Evolutionary conservation across 139 green algal species (phyloP).

Genomic region (Eudorina sp.): DNA sequence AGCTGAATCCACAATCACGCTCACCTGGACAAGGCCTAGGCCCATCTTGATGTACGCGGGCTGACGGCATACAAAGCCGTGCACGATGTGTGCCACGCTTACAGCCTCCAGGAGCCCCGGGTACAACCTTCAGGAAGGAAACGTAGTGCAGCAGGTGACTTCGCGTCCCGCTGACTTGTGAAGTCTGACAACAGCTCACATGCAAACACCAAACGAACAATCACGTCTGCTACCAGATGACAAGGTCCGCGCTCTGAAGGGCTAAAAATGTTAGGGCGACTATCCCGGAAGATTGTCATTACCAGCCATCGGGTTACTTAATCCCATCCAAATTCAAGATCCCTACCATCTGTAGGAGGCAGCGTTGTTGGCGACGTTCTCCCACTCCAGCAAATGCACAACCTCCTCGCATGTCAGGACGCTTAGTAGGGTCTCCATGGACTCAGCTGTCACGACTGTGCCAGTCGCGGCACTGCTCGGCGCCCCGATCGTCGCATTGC

Average conservation of each 20-base stretch:
- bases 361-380: slow-evolving; percentile 41
- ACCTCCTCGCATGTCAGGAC: slow-evolving; percentile 65
- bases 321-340: too few species aligned
- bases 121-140: slow-evolving; percentile 61
- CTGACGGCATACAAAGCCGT: slow-evolving; percentile 69
- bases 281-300: too few species aligned
- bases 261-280: too few species aligned
- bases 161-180: too few species aligned
- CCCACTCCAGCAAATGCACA: slow-evolving; percentile 73
- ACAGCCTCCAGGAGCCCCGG: slow-evolving; percentile 67
- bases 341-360: slow-evolving; percentile 39
- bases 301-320: too few species aligned
- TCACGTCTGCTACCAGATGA: too few species aligned
- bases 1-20: too few species aligned
- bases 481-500: neutral
- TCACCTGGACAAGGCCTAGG: slow-evolving; percentile 36
- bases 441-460: neutral
- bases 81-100: slow-evolving; percentile 70
- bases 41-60: slow-evolving; percentile 67
- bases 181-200: too few species aligned
- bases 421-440: slow-evolving; percentile 50
- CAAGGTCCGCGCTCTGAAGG: too few species aligned
- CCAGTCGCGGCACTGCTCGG: too few species aligned
- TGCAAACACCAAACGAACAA: too few species aligned
- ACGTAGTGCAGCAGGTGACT: too few species aligned